Percentiles rank a stretch among this genome's conserved stretches.
phyloP scores from a whole-genome alignment of 805 yeast genomes.

The Candida easanensis region DNA sequence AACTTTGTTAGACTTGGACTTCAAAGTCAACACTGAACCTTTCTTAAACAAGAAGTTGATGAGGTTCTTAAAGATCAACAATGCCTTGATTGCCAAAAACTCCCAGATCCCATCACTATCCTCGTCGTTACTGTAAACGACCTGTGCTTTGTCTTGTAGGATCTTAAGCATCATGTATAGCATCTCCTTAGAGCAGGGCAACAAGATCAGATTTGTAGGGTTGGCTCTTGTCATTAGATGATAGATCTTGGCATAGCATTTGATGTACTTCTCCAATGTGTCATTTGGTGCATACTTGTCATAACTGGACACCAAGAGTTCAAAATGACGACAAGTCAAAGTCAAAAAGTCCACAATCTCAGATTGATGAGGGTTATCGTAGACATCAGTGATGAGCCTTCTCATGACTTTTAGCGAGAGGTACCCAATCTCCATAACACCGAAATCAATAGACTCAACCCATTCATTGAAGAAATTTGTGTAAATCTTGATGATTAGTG shows the following conservation, averaged over 20 bases:
- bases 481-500: conserved; percentile 60
- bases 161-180: conserved; percentile 58
- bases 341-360: conserved; percentile 61
- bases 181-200: conserved; percentile 62
- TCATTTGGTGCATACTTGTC: conserved; percentile 41
- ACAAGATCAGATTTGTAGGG: conserved; percentile 67
- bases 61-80: conserved; percentile 61
- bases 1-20: conserved; percentile 59
- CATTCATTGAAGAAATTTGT: conserved; percentile 58
- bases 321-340: conserved; percentile 56
- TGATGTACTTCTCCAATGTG: conserved; percentile 63
- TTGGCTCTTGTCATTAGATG: conserved; percentile 54
- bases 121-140: conserved; percentile 52
- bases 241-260: conserved; percentile 74
- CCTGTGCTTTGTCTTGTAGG: conserved; percentile 61
- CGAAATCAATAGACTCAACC: conserved; percentile 46
- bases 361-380: conserved; percentile 61
- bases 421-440: conserved; percentile 72
- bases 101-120: conserved; percentile 68
- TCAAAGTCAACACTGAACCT: conserved; percentile 61
- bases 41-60: conserved; percentile 60
- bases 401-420: conserved; percentile 71
- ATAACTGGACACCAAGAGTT: conserved; percentile 50
- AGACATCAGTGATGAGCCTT: conserved; percentile 73
- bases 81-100: conserved; percentile 60